Base-by-base conservation (phyloP, 257 asterid genomes). In the Prunella vulgaris region DNA sequence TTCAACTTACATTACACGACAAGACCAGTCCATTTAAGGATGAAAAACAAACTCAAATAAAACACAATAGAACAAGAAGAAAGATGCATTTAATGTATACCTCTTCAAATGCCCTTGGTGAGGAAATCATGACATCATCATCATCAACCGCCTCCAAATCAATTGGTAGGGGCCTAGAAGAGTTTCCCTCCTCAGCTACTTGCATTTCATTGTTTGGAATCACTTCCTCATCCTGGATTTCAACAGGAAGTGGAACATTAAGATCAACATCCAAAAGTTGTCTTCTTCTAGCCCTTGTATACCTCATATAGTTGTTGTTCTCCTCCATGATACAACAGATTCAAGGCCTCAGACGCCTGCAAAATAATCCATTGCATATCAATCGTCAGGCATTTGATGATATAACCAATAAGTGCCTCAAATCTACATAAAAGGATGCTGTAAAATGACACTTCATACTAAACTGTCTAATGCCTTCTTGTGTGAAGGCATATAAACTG, bases 51-150 rank as follows among this genome's bases (percentile, higher is more conserved):
- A 38, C 44, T 54, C 10, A 14, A 66, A 75, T 27, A 51, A 5
- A 49, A 27, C 27, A 21, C 3, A 49, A 38, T 20, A n/a, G 46
- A 30, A 37, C n/a, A 38, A 59, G 33, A 46, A 33, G 40, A 63
- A 48, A 40, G 60, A 38, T 14, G 30, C 10, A 5, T 7, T 2
- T 52, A 28, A 12, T 10, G 54, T 28, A 30, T 86, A 84, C 92
- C 73, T 81, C 81, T 12, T 84, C 84, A 78, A 86, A 86, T 28
- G 89, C 87, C 57, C 76, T 74, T 0, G 87, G 92, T 0, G 92
- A 81, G 63, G 85, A 84, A 33, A 86, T 77, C 75, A 86, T 46
- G 60, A 86, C 87, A 74, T 86, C 92, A 62, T 86, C 92, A 62
- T 83, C 92, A 52, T 86, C 92, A 25, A 74, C 20, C 44, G 81